Evolutionary conservation across 2,329 filamentous ascomycete genomes (phyloP), one percentile per base, ranked within the genome.

Genomic region (Elsinoe fawcettii): DNA sequence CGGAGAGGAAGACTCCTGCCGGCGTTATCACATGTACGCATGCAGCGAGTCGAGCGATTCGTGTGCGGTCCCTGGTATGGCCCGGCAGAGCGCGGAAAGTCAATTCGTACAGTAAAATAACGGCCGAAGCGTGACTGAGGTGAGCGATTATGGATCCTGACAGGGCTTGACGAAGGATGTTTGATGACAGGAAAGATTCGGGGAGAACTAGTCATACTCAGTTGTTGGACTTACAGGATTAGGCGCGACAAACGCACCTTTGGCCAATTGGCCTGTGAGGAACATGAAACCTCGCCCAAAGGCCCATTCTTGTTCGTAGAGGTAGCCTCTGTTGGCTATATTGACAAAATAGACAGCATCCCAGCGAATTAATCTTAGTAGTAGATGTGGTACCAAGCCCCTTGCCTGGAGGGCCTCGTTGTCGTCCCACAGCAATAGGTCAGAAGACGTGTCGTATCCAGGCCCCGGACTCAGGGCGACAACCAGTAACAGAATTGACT

Each of bases 281-380:
- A 67, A 70, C 9, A 79, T 74, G 59, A 80, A 79, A 8, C 75
- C 74, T 71, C 77, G 80, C 36, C 85, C 85, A 72, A 91, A 93
- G 0, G 88, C 89, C 88, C 88, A 93, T 71, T 92, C 87, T 72
- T 93, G 89, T 73, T 95, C 89, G 68, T 83, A 87, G 9, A 84
- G 57, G 63, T 89, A 84, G 32, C 86, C 87, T 9, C 80, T 75
- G 41, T 76, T 76, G 3, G 87, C 81, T 44, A 76, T 69, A 62
- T 83, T 78, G 59, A 85, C 74, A 66, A 85, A 92, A 70, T 92
- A 93, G 63, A 95, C 76, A 30, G 85, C 86, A 69, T 95, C 89
- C 89, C 89, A 95, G 69, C 87, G 79, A 5, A 84, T 83, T 58
- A 93, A 74, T 43, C 82, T 82, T 32, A 77, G 71, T 18, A 76